Conservation (phyloP, 176 grass and related monocot genomes). For the maize (Zea mays) region Zm-B73-REFERENCE-NAM-5.0 NC_050096.1:25692001-25692500, state of each 20-base stretch:
- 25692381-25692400: slow-evolving; percentile 68
- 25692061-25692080: not conserved
- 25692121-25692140: slow-evolving; percentile 71
- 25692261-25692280: slow-evolving; percentile 13
- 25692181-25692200: slow-evolving; percentile 68
- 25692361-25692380: slow-evolving; percentile 87
- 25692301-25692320: slow-evolving; percentile 47
- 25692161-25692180: slow-evolving; percentile 76
- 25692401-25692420: slow-evolving; percentile 81
- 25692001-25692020: slow-evolving; percentile 39
- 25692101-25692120: not conserved
- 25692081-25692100: not conserved
- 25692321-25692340: slow-evolving; percentile 82
- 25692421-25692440: slow-evolving; percentile 65
- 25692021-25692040: slow-evolving; percentile 58
- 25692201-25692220: slow-evolving; percentile 23
- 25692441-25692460: slow-evolving; percentile 57
- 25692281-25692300: not conserved
- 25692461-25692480: slow-evolving; percentile 57
- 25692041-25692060: slow-evolving; percentile 25
- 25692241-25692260: not conserved
- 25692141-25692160: slow-evolving; percentile 60
- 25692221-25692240: slow-evolving; percentile 17
- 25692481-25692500: slow-evolving; percentile 26
- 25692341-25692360: slow-evolving; percentile 96